Evolutionary conservation across 73 alveolate species (phyloP).

Genomic region (Paramecium biaurelia): DNA sequence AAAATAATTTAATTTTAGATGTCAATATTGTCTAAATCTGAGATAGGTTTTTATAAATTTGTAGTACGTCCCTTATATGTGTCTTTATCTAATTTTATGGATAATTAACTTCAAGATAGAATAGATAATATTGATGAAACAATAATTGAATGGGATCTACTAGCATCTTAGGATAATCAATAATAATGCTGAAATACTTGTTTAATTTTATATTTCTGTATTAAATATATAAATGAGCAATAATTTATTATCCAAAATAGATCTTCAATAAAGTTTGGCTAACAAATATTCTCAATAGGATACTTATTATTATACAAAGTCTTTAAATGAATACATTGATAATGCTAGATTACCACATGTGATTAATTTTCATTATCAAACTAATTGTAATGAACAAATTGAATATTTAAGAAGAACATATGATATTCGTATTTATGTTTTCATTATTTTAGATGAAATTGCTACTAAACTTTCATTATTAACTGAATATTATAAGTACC

Average conservation of each 20-base stretch:
- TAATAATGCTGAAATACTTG: background rate
- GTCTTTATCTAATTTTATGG: constrained; percentile 18
- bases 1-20: background rate
- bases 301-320: background rate
- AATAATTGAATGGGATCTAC: constrained; percentile 57
- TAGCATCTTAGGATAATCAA: background rate
- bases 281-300: background rate
- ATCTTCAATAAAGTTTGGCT: background rate
- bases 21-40: constrained; percentile 14
- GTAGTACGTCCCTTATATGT: constrained; percentile 59
- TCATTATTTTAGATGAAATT: constrained; percentile 9
- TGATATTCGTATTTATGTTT: background rate
- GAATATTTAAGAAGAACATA: constrained; percentile 14
- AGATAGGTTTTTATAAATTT: constrained; percentile 58
- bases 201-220: background rate
- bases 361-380: background rate
- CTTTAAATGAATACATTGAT: background rate
- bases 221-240: background rate
- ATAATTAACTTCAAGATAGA: constrained; percentile 31
- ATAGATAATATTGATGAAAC: constrained; percentile 49
- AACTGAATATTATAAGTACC: constrained; percentile 61
- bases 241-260: background rate
- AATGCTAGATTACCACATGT: constrained; percentile 4
- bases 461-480: constrained; percentile 20
- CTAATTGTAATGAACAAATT: background rate